Evolutionary conservation across 2,329 filamentous ascomycete species (phyloP).

Genomic region (Trichoderma hamatum): DNA sequence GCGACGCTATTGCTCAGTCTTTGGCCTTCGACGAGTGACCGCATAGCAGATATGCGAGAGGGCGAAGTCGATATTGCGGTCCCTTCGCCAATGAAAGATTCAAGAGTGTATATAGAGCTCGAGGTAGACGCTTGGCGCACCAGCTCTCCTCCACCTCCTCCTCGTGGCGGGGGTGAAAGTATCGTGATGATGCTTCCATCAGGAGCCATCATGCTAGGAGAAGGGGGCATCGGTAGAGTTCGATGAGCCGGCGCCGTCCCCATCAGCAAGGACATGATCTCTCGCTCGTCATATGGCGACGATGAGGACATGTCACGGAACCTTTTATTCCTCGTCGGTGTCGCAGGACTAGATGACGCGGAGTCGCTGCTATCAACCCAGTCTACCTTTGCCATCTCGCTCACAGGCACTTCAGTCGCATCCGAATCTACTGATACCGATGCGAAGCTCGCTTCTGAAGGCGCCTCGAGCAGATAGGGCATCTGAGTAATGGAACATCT

Average conservation of each 20-base stretch:
- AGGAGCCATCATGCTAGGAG: slow-evolving; percentile 34
- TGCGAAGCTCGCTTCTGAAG: slow-evolving; percentile 34
- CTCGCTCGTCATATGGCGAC: slow-evolving; percentile 40
- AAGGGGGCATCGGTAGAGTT: slow-evolving; percentile 39
- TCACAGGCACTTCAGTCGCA: slow-evolving; percentile 27
- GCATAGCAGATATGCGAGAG: slow-evolving; percentile 29
- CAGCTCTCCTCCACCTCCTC: slow-evolving; percentile 15
- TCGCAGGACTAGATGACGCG: slow-evolving; percentile 25
- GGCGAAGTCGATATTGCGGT: slow-evolving; percentile 34
- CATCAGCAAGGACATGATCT: slow-evolving; percentile 40
- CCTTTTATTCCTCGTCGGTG: background rate
- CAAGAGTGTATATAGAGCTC: slow-evolving; percentile 35
- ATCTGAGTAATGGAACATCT: background rate
- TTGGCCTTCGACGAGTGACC: slow-evolving; percentile 29
- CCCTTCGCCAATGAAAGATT: slow-evolving; percentile 19
- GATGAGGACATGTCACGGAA: slow-evolving; percentile 32
- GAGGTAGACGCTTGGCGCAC: slow-evolving; percentile 33
- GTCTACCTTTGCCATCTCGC: slow-evolving; percentile 28
- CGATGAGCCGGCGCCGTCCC: slow-evolving; percentile 32
- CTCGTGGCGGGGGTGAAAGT: slow-evolving; percentile 35
- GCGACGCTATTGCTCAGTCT: slow-evolving; percentile 49
- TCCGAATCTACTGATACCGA: slow-evolving; percentile 35
- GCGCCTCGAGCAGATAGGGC: slow-evolving; percentile 18
- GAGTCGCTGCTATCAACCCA: slow-evolving; percentile 21
- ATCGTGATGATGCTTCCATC: slow-evolving; percentile 36